phyloP scores from a whole-genome alignment of 306 rosid genomes.

The Pyrus communis region DNA sequence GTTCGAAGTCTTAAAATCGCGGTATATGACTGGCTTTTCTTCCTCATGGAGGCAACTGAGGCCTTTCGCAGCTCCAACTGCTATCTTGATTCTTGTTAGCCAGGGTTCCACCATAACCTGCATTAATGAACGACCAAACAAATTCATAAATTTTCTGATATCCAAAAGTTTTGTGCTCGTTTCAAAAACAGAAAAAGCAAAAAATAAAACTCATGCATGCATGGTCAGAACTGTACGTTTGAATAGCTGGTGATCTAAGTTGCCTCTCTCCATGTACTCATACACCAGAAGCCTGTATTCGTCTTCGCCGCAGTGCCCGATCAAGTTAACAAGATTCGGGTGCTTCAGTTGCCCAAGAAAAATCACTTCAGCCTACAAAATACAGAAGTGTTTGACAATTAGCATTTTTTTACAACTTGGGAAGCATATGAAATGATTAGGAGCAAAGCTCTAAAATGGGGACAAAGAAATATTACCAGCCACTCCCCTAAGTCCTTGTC shows the following conservation, averaged over 20 bases:
- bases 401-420: background rate
- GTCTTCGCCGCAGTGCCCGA: constrained; percentile 90
- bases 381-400: background rate
- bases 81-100: constrained; percentile 81
- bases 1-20: constrained; percentile 88
- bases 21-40: constrained; percentile 68
- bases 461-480: constrained; percentile 46
- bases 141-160: background rate
- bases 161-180: background rate
- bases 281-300: constrained; percentile 85
- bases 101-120: constrained; percentile 69
- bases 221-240: constrained; percentile 31
- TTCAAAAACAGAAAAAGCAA: background rate
- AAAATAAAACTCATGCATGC: background rate
- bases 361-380: constrained; percentile 68
- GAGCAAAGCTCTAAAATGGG: background rate
- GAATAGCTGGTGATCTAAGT: constrained; percentile 58
- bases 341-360: constrained; percentile 56
- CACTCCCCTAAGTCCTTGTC: constrained; percentile 56
- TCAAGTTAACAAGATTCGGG: constrained; percentile 72
- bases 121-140: constrained; percentile 15
- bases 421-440: background rate
- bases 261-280: constrained; percentile 75
- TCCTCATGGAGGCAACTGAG: constrained; percentile 83
- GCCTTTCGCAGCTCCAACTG: constrained; percentile 85